Evolutionary conservation across 768 basidiomycete genomes (phyloP).

Genomic region (Dictyophora rubrovolvata): DNA sequence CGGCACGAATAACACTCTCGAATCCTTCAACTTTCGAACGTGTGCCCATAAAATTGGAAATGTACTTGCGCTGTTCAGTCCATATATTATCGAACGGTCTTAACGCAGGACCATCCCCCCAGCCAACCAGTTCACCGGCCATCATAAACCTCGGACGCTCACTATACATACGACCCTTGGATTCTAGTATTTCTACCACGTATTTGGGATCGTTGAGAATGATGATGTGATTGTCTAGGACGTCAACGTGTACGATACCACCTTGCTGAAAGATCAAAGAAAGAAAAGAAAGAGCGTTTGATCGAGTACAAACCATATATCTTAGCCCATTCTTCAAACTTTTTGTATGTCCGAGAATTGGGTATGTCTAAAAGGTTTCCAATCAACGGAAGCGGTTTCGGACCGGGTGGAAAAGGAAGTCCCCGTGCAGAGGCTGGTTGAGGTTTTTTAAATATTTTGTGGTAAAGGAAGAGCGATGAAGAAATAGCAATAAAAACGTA

Average conservation of each 20-base stretch:
- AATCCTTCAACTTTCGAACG: slow-evolving; percentile 15
- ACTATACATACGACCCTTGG: not conserved
- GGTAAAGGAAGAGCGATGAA: not conserved
- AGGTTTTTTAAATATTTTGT: not conserved
- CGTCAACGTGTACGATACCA: slow-evolving; percentile 36
- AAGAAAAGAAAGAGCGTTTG: not conserved
- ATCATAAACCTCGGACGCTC: not conserved
- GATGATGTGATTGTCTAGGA: slow-evolving; percentile 34
- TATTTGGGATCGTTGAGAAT: slow-evolving; percentile 33
- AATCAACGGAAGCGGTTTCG: slow-evolving; percentile 40
- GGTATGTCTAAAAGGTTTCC: slow-evolving; percentile 50
- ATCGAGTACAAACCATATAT: slow-evolving; percentile 32
- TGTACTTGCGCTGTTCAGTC: slow-evolving; percentile 15
- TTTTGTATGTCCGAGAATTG: slow-evolving; percentile 37
- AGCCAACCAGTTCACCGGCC: not conserved
- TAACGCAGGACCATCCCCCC: not conserved
- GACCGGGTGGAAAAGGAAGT: slow-evolving; percentile 27
- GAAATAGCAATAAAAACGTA: not conserved
- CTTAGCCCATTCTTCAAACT: slow-evolving; percentile 42
- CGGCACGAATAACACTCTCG: slow-evolving; percentile 10
- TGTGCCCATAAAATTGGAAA: slow-evolving; percentile 16
- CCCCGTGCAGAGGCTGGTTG: too few species aligned
- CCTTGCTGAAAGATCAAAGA: slow-evolving; percentile 18
- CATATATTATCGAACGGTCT: slow-evolving; percentile 11
- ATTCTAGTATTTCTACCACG: not conserved